These are phyloP conservation scores for Corylus americana DNA, from an alignment of 306 rosid species.

Conservation along the genomic window DNA sequence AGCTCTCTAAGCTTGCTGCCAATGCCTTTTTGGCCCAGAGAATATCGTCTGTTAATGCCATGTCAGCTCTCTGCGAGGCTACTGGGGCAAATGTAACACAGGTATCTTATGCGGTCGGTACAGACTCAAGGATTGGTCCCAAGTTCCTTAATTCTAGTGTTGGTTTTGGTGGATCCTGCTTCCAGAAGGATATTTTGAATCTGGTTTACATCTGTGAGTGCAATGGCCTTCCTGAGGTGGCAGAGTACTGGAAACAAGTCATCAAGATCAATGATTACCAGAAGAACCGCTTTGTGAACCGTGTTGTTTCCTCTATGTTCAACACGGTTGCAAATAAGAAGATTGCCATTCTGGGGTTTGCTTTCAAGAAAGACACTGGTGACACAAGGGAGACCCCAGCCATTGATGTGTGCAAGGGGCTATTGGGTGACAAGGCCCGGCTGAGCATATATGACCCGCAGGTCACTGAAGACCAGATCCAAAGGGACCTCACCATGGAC, in stretches of 20 bases:
- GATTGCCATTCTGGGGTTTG: conserved; percentile 85
- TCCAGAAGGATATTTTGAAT: conserved; percentile 91
- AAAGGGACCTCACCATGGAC: conserved; percentile 78
- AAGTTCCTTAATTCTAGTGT: conserved; percentile 90
- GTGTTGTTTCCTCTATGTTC: conserved; percentile 88
- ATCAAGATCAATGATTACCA: conserved; percentile 93
- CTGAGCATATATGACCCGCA: conserved; percentile 86
- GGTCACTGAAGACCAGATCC: conserved; percentile 84
- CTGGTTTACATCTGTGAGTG: conserved; percentile 92
- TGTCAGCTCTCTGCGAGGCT: conserved; percentile 98
- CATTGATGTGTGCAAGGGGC: conserved; percentile 90
- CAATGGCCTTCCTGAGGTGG: conserved; percentile 95
- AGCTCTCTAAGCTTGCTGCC: conserved; percentile 92
- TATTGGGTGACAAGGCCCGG: conserved; percentile 74
- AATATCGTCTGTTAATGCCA: conserved; percentile 89
- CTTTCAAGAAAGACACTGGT: conserved; percentile 94
- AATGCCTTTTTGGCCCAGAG: conserved; percentile 97
- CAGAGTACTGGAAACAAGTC: conserved; percentile 98
- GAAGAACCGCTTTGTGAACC: conserved; percentile 88
- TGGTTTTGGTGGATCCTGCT: conserved; percentile 98
- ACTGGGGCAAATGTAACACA: conserved; percentile 81
- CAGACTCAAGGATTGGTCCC: conserved; percentile 90
- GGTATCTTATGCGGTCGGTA: conserved; percentile 84
- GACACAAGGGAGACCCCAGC: conserved; percentile 95
- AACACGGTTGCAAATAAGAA: conserved; percentile 85